phyloP scores from a whole-genome alignment of 1,284 basidiomycete genomes.

The Pisolithus thermaeus region DNA sequence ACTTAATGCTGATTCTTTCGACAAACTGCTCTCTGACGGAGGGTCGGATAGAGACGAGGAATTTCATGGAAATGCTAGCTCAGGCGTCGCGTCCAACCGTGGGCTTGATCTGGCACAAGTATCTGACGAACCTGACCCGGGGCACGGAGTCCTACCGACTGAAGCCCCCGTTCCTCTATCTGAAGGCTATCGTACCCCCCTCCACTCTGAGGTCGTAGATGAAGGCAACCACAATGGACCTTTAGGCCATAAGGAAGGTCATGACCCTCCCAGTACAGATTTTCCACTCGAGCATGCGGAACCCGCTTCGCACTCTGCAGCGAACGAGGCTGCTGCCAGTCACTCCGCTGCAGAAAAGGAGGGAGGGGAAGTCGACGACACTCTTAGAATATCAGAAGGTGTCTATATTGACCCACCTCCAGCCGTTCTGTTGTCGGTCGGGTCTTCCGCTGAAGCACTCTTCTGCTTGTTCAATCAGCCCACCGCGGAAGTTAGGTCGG shows the following conservation, averaged over 20 bases:
- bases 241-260: slow-evolving; percentile 4
- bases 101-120: slow-evolving; percentile 1
- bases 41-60: slow-evolving; percentile 2
- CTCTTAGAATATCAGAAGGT: slow-evolving; percentile 63
- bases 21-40: too few species aligned
- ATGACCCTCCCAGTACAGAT: slow-evolving; percentile 3
- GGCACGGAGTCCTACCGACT: slow-evolving; percentile 2
- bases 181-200: slow-evolving; percentile 4
- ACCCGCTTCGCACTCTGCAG: slow-evolving; percentile 9
- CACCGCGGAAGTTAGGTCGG: slow-evolving; percentile 19
- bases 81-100: slow-evolving; percentile 1
- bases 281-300: slow-evolving; percentile 6
- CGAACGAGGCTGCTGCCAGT: slow-evolving; percentile 6
- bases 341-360: slow-evolving; percentile 6
- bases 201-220: neutral
- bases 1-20: slow-evolving; percentile 2
- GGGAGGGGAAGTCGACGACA: slow-evolving; percentile 32
- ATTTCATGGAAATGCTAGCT: slow-evolving; percentile 3
- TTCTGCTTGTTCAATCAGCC: slow-evolving; percentile 57
- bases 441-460: slow-evolving; percentile 35
- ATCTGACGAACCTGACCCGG: neutral
- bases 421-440: slow-evolving; percentile 53
- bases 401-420: slow-evolving; percentile 74
- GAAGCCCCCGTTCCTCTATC: slow-evolving; percentile 5
- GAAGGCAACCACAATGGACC: neutral